Percentiles rank a stretch among this genome's conserved stretches.
Conservation (phyloP, 768 basidiomycete genomes). For the Boletus tylopilopsis region DNA sequence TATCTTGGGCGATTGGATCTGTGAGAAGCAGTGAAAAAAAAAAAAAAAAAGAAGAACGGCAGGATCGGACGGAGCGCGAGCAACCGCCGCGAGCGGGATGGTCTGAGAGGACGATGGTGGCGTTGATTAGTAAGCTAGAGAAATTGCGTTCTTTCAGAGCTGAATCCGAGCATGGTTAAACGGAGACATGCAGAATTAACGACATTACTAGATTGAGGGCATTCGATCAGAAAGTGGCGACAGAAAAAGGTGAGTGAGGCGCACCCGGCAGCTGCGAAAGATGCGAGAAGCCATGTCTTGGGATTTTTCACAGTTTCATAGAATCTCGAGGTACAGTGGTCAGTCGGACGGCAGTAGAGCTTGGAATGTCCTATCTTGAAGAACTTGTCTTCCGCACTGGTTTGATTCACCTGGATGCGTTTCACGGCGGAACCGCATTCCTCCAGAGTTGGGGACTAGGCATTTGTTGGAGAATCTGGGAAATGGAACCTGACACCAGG, state of each 20-base stretch:
- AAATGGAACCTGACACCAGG: conserved; percentile 57
- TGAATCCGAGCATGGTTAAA: neutral
- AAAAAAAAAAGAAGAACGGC: too few species aligned
- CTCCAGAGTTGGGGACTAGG: conserved; percentile 64
- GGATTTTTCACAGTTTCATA: conserved; percentile 66
- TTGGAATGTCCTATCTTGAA: conserved; percentile 72
- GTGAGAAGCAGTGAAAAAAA: too few species aligned
- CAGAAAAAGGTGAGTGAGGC: conserved; percentile 23
- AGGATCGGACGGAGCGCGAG: too few species aligned
- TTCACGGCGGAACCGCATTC: conserved; percentile 67
- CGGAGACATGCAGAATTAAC: conserved; percentile 56
- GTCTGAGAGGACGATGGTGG: too few species aligned
- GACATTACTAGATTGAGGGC: conserved; percentile 47
- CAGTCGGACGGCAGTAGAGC: conserved; percentile 5
- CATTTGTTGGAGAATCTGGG: conserved; percentile 75
- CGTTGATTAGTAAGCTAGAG: conserved; percentile 69
- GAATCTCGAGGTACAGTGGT: conserved; percentile 41
- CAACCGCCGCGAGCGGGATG: too few species aligned
- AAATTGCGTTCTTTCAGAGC: conserved; percentile 7
- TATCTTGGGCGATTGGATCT: too few species aligned
- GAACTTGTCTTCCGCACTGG: conserved; percentile 77
- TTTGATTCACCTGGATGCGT: conserved; percentile 70
- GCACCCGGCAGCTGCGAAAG: conserved; percentile 60
- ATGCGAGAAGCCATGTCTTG: conserved; percentile 70
- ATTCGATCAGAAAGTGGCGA: conserved; percentile 10